A percentile compares a stretch with the other conserved stretches of the same genome.
phyloP scores from a whole-genome alignment of 495 filamentous ascomycete species.

The Aspergillus hancockii region DNA sequence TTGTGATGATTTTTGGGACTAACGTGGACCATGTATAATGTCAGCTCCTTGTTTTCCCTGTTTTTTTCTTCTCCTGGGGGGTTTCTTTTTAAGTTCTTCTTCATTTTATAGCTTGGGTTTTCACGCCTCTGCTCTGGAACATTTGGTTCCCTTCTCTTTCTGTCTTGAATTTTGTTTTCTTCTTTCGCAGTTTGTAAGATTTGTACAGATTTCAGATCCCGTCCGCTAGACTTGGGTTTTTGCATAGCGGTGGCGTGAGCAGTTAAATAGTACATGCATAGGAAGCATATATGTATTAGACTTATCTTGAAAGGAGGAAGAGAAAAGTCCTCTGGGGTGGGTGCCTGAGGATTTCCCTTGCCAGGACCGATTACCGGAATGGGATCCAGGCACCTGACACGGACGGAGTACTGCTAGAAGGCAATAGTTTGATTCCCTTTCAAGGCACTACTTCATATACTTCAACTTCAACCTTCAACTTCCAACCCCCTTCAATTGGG shows the following conservation, averaged over 20 bases:
- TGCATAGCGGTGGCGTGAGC: constrained; percentile 13
- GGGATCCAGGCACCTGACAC: background rate
- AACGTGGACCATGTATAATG: constrained; percentile 5
- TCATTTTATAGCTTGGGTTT: background rate
- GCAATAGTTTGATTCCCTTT: background rate
- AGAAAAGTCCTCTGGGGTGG: too few species aligned
- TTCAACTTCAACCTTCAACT: too few species aligned
- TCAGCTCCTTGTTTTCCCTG: constrained; percentile 2
- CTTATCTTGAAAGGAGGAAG: too few species aligned
- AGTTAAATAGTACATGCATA: too few species aligned
- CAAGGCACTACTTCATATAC: background rate
- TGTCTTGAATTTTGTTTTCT: constrained; percentile 2
- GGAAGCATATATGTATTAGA: too few species aligned
- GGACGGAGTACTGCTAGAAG: background rate
- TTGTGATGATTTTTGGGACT: constrained; percentile 9
- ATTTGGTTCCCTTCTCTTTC: constrained; percentile 1
- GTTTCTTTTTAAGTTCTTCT: constrained; percentile 1
- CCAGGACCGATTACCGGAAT: background rate
- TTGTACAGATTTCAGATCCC: constrained; percentile 14
- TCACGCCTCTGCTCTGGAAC: background rate
- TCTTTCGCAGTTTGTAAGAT: constrained; percentile 1
- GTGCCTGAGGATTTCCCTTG: background rate
- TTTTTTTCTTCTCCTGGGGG: constrained; percentile 14
- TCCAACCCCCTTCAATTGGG: too few species aligned
- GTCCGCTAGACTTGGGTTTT: constrained; percentile 10